A percentile compares a stretch with the other conserved stretches of the same genome.
Evolutionary conservation across 2,329 filamentous ascomycete genomes (phyloP).

Genomic region (Fonsecaea nubica): DNA sequence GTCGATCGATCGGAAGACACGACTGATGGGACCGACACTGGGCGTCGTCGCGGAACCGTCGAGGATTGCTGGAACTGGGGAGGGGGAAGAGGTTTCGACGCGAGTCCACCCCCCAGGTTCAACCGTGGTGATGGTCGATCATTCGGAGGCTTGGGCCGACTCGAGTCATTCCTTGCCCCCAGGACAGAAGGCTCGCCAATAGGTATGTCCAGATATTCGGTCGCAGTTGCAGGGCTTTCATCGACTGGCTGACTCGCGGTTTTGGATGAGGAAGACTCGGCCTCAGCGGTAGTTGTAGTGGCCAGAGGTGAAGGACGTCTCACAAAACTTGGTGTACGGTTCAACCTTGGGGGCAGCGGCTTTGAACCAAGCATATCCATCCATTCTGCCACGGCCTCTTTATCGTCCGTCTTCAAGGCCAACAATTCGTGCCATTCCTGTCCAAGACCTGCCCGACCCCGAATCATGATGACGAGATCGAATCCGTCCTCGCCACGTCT

Average conservation of each 20-base stretch:
- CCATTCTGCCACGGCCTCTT: slow-evolving; percentile 84
- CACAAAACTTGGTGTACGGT: slow-evolving; percentile 61
- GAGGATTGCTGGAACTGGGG: slow-evolving; percentile 22
- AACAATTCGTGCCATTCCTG: slow-evolving; percentile 84
- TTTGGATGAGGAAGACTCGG: neutral
- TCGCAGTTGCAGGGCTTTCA: slow-evolving; percentile 43
- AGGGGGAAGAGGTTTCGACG: slow-evolving; percentile 30
- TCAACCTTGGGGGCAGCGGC: slow-evolving; percentile 67
- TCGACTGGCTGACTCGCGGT: neutral
- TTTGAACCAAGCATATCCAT: slow-evolving; percentile 77
- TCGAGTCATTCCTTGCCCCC: slow-evolving; percentile 20
- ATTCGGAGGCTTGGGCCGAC: slow-evolving; percentile 18
- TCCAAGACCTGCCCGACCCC: slow-evolving; percentile 67
- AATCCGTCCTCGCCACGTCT: slow-evolving; percentile 73
- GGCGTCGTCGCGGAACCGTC: slow-evolving; percentile 9
- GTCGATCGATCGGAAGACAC: slow-evolving; percentile 32
- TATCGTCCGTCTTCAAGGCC: slow-evolving; percentile 75
- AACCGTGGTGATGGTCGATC: slow-evolving; percentile 30
- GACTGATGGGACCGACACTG: slow-evolving; percentile 27
- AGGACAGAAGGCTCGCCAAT: slow-evolving; percentile 57
- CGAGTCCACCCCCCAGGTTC: slow-evolving; percentile 39
- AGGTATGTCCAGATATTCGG: slow-evolving; percentile 65
- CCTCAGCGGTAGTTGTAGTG: slow-evolving; percentile 35
- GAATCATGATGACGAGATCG: slow-evolving; percentile 85
- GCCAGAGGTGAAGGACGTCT: slow-evolving; percentile 41